Base-by-base conservation (phyloP, 1,284 basidiomycete species). In the Leccinum solheimii region DNA sequence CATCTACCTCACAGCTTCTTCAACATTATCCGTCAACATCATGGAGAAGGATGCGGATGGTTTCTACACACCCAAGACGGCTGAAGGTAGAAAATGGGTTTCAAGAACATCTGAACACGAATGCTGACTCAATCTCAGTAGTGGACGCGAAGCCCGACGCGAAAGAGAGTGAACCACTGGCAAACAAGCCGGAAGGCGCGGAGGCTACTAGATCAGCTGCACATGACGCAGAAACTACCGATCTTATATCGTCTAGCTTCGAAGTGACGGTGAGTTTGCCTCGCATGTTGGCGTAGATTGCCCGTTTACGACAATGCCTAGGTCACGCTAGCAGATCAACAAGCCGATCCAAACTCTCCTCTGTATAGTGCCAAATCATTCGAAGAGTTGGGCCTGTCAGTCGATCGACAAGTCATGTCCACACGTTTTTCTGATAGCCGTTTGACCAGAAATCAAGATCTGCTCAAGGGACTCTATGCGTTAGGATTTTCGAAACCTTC, bases 401-500 rank as follows among this genome's bases (percentile, higher is more conserved):
- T 80, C 11, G 11, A 43, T 51, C 32, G n/a, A 36, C 45, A 40
- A 40, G 62, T 67, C 36, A 58, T 64, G 14, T 63, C 65, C 55
- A 58, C 53, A 30, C 23, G n/a, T 1, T 57, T 49, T 34, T 63
- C 49, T 69, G n/a, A 55, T 50, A 45, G 34, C 40, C 19, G 43
- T 64, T 45, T 34, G 56, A 38, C 36, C 72, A 97, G 95, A 58
- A 89, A 94, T 75, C 82, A 86, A 56, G 92, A 98, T 75, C 83
- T 99, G 32, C 85, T 98, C 66, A 97, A 97, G 77, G 97, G 97
- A n/a, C 86, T 99, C 58, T 98, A 96, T 76, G 90, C 91, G 54
- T 92, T 97, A 87, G 94, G 94, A 48, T 99, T 98, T 78, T 92
- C 94, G 59, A 97, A 97, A 77, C 97, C 97, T 4, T 98, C 95